Evolutionary conservation across 257 asterid species (phyloP).

Genomic region (Ocimum tenuiflorum): DNA sequence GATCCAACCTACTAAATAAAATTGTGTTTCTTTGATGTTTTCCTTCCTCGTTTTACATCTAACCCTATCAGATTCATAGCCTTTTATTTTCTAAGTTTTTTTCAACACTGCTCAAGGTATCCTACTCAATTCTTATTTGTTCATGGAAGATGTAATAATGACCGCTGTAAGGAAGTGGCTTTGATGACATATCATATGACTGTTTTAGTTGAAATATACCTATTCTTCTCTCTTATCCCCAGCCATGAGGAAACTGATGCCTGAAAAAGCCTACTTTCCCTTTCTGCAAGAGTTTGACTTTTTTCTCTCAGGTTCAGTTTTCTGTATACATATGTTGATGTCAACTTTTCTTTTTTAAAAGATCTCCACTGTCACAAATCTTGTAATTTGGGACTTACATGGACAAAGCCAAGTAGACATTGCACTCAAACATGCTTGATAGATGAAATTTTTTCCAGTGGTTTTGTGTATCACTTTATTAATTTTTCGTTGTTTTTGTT

Average conservation of each 20-base stretch:
- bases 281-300: constrained; percentile 1
- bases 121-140: constrained; percentile 2
- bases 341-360: constrained; percentile 9
- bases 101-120: neutral
- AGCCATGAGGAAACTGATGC: constrained; percentile 5
- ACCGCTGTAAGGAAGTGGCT: neutral
- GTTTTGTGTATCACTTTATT: constrained; percentile 4
- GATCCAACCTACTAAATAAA: too few species aligned
- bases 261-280: neutral
- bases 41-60: too few species aligned
- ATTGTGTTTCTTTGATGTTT: too few species aligned
- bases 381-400: constrained; percentile 1
- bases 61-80: neutral
- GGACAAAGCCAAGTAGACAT: constrained; percentile 2
- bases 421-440: neutral
- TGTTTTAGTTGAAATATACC: neutral
- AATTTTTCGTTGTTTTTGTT: neutral
- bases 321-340: constrained; percentile 15
- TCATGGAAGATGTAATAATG: constrained; percentile 4
- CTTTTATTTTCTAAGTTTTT: neutral
- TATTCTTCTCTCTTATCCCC: neutral
- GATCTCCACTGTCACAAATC: neutral
- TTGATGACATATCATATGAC: constrained; percentile 9
- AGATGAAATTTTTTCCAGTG: constrained; percentile 11
- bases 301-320: neutral